Evolutionary conservation across 805 yeast genomes (phyloP).

Genomic region (Sporopachydermia lactativora): DNA sequence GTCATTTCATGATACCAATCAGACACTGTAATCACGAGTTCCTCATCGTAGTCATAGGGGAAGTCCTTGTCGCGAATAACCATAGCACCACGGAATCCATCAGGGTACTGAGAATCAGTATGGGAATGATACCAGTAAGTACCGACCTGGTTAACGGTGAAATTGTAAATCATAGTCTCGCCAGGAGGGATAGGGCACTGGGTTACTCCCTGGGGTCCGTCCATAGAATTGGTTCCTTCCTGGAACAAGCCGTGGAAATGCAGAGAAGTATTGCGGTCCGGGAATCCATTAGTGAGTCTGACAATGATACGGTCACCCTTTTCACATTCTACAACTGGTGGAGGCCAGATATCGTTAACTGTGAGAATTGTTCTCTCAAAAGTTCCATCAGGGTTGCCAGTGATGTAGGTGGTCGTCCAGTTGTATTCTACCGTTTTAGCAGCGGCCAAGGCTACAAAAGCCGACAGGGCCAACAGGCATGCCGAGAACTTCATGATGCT

Average conservation of each 20-base stretch:
- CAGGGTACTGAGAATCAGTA: constrained; percentile 79
- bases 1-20: constrained; percentile 82
- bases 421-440: constrained; percentile 18
- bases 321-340: constrained; percentile 68
- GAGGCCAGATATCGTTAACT: constrained; percentile 64
- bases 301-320: constrained; percentile 70
- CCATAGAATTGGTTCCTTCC: constrained; percentile 63
- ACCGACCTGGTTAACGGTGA: constrained; percentile 80
- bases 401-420: constrained; percentile 24
- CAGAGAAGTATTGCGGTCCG: constrained; percentile 53
- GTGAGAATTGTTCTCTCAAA: constrained; percentile 38
- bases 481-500: no score
- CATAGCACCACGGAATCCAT: constrained; percentile 67
- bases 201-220: constrained; percentile 78
- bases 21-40: constrained; percentile 46
- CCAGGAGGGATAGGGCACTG: constrained; percentile 92
- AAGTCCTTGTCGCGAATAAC: constrained; percentile 57
- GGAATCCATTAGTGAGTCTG: constrained; percentile 63
- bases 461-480: not conserved
- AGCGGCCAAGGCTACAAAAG: not conserved
- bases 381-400: constrained; percentile 44
- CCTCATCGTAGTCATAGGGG: constrained; percentile 73
- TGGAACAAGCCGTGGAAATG: constrained; percentile 95
- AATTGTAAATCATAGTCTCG: constrained; percentile 64
- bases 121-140: constrained; percentile 98